Evolutionary conservation across 176 grass and related monocot genomes (phyloP).

Genomic region (Cocos nucifera): DNA sequence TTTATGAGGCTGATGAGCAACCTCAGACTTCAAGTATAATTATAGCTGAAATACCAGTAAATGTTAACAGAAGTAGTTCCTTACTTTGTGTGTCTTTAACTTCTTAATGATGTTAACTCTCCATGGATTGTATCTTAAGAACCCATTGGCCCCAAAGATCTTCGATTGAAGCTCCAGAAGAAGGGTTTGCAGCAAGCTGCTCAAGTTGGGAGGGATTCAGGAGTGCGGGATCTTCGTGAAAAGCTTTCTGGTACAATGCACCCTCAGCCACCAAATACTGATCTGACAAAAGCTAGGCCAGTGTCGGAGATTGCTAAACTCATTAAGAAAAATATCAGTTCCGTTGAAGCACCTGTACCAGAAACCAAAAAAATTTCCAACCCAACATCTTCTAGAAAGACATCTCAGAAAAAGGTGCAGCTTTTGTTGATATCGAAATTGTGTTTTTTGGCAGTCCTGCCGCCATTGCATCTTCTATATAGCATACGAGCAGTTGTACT

Average conservation of each 20-base stretch:
- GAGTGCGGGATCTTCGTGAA: constrained; percentile 39
- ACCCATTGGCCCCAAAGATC: constrained; percentile 38
- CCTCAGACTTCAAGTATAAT: constrained; percentile 30
- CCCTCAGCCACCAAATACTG: constrained; percentile 32
- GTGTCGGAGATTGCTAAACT: constrained; percentile 38
- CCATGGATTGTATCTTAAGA: constrained; percentile 25
- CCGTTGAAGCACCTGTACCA: constrained; percentile 31
- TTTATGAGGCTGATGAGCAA: constrained; percentile 32
- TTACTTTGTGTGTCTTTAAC: not conserved
- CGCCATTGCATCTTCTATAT: too few relatives aligned
- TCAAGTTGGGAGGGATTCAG: constrained; percentile 23
- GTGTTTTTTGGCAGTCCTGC: too few relatives aligned
- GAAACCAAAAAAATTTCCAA: constrained; percentile 50
- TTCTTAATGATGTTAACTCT: constrained; percentile 10
- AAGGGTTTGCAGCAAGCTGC: constrained; percentile 19
- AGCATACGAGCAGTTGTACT: too few relatives aligned
- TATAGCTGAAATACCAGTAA: not conserved
- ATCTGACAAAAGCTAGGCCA: constrained; percentile 25
- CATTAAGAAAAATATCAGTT: constrained; percentile 30
- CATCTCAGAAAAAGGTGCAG: constrained; percentile 52
- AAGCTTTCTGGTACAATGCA: constrained; percentile 41
- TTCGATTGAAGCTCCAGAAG: constrained; percentile 27
- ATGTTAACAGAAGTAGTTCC: constrained; percentile 10
- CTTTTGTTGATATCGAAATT: not conserved
- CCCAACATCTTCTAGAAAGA: constrained; percentile 51